A percentile compares a stretch with the other conserved stretches of the same genome.
These are phyloP conservation scores for Wickerhamiella bombiphila DNA, from an alignment of 805 yeast genomes.

Conservation along the genomic window DNA sequence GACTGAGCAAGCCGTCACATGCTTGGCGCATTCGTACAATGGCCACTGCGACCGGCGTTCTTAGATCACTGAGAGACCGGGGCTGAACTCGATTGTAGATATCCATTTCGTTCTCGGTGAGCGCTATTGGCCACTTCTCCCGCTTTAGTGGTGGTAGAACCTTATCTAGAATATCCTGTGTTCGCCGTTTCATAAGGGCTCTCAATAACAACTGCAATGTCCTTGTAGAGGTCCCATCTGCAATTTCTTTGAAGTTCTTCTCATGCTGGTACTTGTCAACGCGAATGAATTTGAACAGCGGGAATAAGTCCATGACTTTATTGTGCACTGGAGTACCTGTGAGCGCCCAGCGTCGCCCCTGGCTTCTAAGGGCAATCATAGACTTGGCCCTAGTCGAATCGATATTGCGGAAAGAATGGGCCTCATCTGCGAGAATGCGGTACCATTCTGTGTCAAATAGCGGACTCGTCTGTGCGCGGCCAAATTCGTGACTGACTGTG, in stretches of 20 bases:
- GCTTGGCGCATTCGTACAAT: conserved; percentile 14
- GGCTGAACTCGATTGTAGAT: neutral
- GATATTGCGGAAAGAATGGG: conserved; percentile 44
- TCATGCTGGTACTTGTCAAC: conserved; percentile 19
- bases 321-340: conserved; percentile 59
- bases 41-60: conserved; percentile 3
- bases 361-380: conserved; percentile 28
- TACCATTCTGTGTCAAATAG: conserved; percentile 28
- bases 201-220: conserved; percentile 20
- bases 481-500: conserved; percentile 20
- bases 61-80: neutral
- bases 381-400: conserved; percentile 34
- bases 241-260: conserved; percentile 1
- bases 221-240: conserved; percentile 1
- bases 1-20: conserved; percentile 7
- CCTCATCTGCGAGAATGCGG: conserved; percentile 52
- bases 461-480: neutral
- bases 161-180: conserved; percentile 26
- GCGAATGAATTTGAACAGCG: conserved; percentile 32
- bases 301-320: conserved; percentile 36
- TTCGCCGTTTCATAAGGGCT: conserved; percentile 32
- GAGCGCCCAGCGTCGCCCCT: conserved; percentile 38
- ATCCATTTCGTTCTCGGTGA: conserved; percentile 2
- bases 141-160: conserved; percentile 11
- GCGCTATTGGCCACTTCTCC: neutral